phyloP scores from a whole-genome alignment of 345 rosid genomes.

The Brassica cretica region DNA sequence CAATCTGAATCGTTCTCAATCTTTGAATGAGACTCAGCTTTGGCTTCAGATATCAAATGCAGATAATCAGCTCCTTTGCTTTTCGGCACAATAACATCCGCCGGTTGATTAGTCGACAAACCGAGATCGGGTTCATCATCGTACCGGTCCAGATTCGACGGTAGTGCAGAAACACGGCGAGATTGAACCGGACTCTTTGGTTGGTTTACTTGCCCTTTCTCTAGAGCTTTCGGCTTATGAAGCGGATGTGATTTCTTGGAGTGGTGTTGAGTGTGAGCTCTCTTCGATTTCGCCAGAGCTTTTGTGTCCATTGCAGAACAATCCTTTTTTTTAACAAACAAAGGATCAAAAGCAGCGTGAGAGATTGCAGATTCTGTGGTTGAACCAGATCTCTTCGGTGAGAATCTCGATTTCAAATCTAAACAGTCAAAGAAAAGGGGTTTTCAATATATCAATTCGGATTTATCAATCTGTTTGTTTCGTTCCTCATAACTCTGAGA shows the following conservation, averaged over 20 bases:
- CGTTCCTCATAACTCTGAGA: too few relatives aligned
- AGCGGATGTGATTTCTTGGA: slow-evolving; percentile 51
- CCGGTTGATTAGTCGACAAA: not conserved
- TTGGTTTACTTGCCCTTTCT: slow-evolving; percentile 42
- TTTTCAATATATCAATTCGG: too few relatives aligned
- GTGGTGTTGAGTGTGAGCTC: slow-evolving; percentile 76
- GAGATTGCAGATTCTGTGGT: too few relatives aligned
- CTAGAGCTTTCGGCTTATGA: slow-evolving; percentile 42
- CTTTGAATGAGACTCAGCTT: slow-evolving; percentile 34
- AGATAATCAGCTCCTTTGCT: slow-evolving; percentile 83
- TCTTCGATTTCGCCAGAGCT: slow-evolving; percentile 79
- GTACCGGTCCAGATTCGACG: slow-evolving; percentile 82
- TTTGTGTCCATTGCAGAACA: slow-evolving; percentile 60
- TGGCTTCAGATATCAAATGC: slow-evolving; percentile 49
- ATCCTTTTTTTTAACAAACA: not conserved
- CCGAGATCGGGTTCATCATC: slow-evolving; percentile 49
- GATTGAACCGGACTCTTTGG: slow-evolving; percentile 37
- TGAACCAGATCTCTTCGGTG: too few relatives aligned
- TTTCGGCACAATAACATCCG: slow-evolving; percentile 49
- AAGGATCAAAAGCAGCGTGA: not conserved
- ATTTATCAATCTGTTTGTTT: too few relatives aligned
- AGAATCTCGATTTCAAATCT: too few relatives aligned
- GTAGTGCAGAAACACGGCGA: slow-evolving; percentile 35
- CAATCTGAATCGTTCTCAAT: slow-evolving; percentile 41
- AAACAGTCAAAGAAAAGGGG: too few relatives aligned